Evolutionary conservation across 164 flowering plant species (phyloP).

Genomic region (Euptelea pleiosperma): DNA sequence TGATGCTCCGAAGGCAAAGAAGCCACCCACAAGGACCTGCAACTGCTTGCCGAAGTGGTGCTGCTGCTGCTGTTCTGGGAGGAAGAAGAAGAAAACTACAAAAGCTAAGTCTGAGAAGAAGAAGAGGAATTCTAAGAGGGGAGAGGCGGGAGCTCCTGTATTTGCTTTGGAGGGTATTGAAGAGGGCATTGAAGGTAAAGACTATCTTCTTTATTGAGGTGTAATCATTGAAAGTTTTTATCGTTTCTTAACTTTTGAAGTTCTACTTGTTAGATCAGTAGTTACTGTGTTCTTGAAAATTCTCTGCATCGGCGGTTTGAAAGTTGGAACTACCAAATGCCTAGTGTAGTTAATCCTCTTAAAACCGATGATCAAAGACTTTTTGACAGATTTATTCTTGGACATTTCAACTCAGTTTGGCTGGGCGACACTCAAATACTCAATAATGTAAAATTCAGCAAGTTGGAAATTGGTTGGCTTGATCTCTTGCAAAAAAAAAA

Average conservation of each 20-base stretch:
- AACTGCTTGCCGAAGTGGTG: conserved; percentile 67
- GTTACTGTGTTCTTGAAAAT: background rate
- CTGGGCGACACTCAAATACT: no score
- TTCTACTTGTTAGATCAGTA: background rate
- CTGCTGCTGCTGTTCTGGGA: conserved; percentile 43
- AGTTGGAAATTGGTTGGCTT: no score
- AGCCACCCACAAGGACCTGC: conserved; percentile 51
- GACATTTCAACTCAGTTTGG: no score
- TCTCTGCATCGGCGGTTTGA: background rate
- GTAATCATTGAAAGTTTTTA: background rate
- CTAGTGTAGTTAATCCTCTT: background rate
- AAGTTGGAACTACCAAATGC: background rate
- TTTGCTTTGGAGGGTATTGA: conserved; percentile 45
- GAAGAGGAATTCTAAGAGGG: conserved; percentile 26
- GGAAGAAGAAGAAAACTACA: conserved; percentile 43
- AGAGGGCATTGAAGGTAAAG: conserved; percentile 48
- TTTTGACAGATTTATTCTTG: no score
- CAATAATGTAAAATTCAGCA: no score
- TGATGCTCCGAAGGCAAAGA: conserved; percentile 59
- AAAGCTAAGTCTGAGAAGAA: conserved; percentile 47
- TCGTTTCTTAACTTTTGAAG: background rate
- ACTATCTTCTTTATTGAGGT: background rate
- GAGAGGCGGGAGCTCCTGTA: conserved; percentile 30
- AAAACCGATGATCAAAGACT: background rate
- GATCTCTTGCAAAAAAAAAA: no score